Evolutionary conservation across 495 filamentous ascomycete species (phyloP).

Genomic region (Podospora conica): DNA sequence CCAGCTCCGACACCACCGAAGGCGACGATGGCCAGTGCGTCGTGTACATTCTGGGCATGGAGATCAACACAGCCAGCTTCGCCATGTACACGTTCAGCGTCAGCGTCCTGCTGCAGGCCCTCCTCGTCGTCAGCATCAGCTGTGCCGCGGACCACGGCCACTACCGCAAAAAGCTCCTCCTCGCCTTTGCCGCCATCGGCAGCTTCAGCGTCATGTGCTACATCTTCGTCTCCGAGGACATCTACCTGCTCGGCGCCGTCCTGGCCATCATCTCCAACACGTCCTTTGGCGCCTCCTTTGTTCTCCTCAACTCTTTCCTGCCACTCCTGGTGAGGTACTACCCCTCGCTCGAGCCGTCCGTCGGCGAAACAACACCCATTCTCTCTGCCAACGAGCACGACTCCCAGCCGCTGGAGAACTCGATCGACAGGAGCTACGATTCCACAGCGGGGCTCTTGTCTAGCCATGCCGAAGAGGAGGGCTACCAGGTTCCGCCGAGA

Average conservation of each 20-base stretch:
- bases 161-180: constrained; percentile 80
- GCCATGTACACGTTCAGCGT: constrained; percentile 97
- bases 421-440: constrained; percentile 22
- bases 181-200: constrained; percentile 76
- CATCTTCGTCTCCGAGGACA: constrained; percentile 61
- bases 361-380: constrained; percentile 9
- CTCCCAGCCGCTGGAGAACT: constrained; percentile 15
- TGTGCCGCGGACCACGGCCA: constrained; percentile 93
- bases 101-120: constrained; percentile 79
- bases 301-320: constrained; percentile 77
- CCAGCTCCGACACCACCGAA: constrained; percentile 30
- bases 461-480: constrained; percentile 22
- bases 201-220: constrained; percentile 83
- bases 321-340: constrained; percentile 76
- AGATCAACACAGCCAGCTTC: constrained; percentile 94
- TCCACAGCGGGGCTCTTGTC: constrained; percentile 43
- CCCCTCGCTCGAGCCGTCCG: constrained; percentile 43
- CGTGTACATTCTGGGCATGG: constrained; percentile 69
- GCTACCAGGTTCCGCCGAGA: constrained; percentile 31
- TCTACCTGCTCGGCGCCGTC: constrained; percentile 74
- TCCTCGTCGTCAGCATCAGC: constrained; percentile 91
- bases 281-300: constrained; percentile 81
- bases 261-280: constrained; percentile 87
- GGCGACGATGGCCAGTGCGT: constrained; percentile 65
- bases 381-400: constrained; percentile 14